Base-by-base conservation (phyloP, 2,329 filamentous ascomycete genomes). In the Diplodia sapinea region DNA sequence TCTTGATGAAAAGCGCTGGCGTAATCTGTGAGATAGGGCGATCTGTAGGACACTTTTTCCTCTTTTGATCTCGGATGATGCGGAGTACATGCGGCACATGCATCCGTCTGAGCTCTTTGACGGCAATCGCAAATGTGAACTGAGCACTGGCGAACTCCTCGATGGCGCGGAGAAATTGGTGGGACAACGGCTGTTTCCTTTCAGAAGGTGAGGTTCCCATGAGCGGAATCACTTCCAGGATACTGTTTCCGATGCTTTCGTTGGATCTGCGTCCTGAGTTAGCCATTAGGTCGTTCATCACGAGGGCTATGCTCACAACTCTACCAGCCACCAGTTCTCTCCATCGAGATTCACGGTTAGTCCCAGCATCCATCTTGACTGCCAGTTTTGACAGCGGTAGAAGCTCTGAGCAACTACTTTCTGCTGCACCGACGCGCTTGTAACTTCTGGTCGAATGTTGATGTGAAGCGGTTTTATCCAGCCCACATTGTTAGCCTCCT, bases 321-420 rank as follows among this genome's bases (percentile, higher is more conserved):
- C 72, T 12, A 77, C 68, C 15, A 78, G 72, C 78, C 78, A 79
- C 78, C 78, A 80, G 49, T 72, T 75, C 57, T 76, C 74, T 9
- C 78, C 78, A 17, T 74, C 70, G 1, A 76, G 66, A 64, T 76
- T 76, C 23, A 79, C 72, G 2, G 78, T 68, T 55, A 91, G 85
- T 71, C 89, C 88, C 49, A 96, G 80, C 70, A 89, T 87, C 91
- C 92, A 97, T 64, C 86, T 82, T 15, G 85, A 76, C 11, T 84
- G 84, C 92, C 94, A 96, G n/a, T 87, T 88, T 68, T 82, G 82
- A 72, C 88, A 89, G 73, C 85, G 87, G 70, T 96, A 89, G 80
- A 93, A 91, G 17, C 88, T 82, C 43, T 86, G 82, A 68, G 89
- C 87, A 69, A 88, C 84, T 63, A 88, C 82, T 64, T 90, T 87